Percentiles rank a stretch among this genome's conserved stretches.
phyloP scores from a whole-genome alignment of 2,329 filamentous ascomycete genomes.

The Aspergillus uvarum region DNA sequence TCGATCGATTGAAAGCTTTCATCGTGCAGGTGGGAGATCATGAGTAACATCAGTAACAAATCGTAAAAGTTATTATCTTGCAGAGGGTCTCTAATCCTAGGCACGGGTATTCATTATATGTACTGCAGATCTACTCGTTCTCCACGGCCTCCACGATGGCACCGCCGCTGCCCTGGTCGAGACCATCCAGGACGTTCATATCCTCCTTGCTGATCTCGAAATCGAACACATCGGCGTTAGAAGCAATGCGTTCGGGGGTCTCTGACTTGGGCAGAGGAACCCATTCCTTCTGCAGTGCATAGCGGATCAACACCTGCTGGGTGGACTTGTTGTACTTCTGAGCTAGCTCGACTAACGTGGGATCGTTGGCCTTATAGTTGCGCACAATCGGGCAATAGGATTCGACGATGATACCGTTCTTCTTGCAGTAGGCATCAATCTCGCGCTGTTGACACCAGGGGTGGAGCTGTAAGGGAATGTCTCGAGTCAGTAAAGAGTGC shows the following conservation, averaged over 20 bases:
- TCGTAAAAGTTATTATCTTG: conserved; percentile 1
- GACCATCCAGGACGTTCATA: conserved; percentile 53
- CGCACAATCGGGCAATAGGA: conserved; percentile 58
- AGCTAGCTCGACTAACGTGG: conserved; percentile 62
- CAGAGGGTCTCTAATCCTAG: conserved; percentile 5
- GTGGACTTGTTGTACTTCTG: conserved; percentile 71
- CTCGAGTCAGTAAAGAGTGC: neutral
- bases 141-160: conserved; percentile 50
- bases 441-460: conserved; percentile 68
- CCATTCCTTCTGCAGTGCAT: conserved; percentile 76
- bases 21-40: conserved; percentile 61
- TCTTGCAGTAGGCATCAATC: conserved; percentile 56
- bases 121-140: conserved; percentile 36
- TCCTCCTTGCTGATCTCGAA: conserved; percentile 60
- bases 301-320: conserved; percentile 76
- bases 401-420: conserved; percentile 54
- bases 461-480: conserved; percentile 56
- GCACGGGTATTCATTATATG: conserved; percentile 9
- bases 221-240: conserved; percentile 64
- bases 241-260: conserved; percentile 63
- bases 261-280: conserved; percentile 74
- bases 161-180: conserved; percentile 52
- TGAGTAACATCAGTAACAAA: conserved; percentile 16
- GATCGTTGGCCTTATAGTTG: conserved; percentile 70
- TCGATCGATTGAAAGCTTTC: conserved; percentile 85